A percentile compares a stretch with the other conserved stretches of the same genome.
These are phyloP conservation scores for Ascochyta viciae-villosae DNA, from an alignment of 2,329 filamentous ascomycete genomes.

Conservation along the genomic window DNA sequence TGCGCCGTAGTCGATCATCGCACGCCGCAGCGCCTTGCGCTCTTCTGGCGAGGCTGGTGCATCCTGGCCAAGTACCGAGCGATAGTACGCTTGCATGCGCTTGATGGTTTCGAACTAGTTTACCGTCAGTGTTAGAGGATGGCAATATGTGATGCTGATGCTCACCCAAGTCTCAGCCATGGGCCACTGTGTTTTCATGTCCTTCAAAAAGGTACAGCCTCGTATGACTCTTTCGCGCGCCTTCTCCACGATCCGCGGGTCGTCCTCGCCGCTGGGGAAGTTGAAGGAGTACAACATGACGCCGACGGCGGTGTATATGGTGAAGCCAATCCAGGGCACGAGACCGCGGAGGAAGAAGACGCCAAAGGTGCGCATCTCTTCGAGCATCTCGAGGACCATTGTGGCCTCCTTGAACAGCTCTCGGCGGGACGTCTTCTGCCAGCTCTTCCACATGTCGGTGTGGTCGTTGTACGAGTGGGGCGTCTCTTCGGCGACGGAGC, in stretches of 20 bases:
- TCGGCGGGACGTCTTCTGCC: slow-evolving; percentile 46
- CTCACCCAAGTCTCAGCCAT: slow-evolving; percentile 51
- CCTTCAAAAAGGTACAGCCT: slow-evolving; percentile 48
- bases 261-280: slow-evolving; percentile 46
- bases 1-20: slow-evolving; percentile 52
- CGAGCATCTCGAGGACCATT: slow-evolving; percentile 50
- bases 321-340: slow-evolving; percentile 53
- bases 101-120: slow-evolving; percentile 51
- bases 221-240: slow-evolving; percentile 45
- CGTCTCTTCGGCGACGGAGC: slow-evolving; percentile 35
- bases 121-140: slow-evolving; percentile 5
- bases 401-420: slow-evolving; percentile 48
- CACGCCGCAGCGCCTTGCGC: slow-evolving; percentile 45
- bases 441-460: slow-evolving; percentile 44
- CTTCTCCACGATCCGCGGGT: slow-evolving; percentile 42
- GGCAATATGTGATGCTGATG: neutral
- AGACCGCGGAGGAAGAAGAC: slow-evolving; percentile 50
- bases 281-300: slow-evolving; percentile 51
- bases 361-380: slow-evolving; percentile 51
- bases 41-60: slow-evolving; percentile 47
- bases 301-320: slow-evolving; percentile 51
- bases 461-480: slow-evolving; percentile 44
- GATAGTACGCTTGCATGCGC: slow-evolving; percentile 52
- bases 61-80: slow-evolving; percentile 44
- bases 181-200: slow-evolving; percentile 52